Conservation (phyloP, 129 eudicot species). For the Helichrysum umbraculigerum region DNA sequence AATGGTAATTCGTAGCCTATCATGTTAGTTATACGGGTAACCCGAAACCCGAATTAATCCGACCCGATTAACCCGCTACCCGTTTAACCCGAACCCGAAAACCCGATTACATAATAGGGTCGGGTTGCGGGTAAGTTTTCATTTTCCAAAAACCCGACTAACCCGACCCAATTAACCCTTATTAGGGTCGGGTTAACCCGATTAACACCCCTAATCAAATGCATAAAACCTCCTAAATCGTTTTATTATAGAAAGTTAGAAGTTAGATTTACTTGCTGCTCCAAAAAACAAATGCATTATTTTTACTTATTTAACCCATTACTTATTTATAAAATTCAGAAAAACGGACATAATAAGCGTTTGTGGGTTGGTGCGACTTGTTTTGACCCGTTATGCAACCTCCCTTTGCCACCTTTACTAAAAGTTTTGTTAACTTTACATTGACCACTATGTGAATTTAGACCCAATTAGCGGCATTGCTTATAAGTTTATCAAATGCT, state of each 20-base stretch:
- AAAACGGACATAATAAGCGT: not conserved
- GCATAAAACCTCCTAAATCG: not conserved
- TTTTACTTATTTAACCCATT: not conserved
- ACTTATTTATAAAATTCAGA: not conserved
- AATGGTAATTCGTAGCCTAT: too few relatives aligned
- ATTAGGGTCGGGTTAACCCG: too few relatives aligned
- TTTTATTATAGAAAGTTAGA: not conserved
- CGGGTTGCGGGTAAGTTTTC: too few relatives aligned
- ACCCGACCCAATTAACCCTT: too few relatives aligned
- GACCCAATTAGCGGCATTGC: not conserved
- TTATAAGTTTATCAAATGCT: conserved; percentile 15
- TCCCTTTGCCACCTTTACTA: conserved; percentile 4
- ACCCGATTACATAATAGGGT: too few relatives aligned
- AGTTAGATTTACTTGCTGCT: too few relatives aligned
- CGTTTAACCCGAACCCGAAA: too few relatives aligned
- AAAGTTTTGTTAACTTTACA: conserved; percentile 4
- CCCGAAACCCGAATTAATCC: too few relatives aligned
- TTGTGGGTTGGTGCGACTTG: not conserved
- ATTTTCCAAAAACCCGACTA: too few relatives aligned
- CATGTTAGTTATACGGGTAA: too few relatives aligned
- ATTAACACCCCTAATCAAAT: too few relatives aligned
- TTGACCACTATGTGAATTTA: conserved; percentile 4
- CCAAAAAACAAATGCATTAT: not conserved
- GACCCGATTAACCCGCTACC: too few relatives aligned
- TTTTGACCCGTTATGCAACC: not conserved